Percentiles rank a stretch among this genome's conserved stretches.
phyloP scores from a whole-genome alignment of 2,329 filamentous ascomycete species.

The Nothomitra cinnamomea region DNA sequence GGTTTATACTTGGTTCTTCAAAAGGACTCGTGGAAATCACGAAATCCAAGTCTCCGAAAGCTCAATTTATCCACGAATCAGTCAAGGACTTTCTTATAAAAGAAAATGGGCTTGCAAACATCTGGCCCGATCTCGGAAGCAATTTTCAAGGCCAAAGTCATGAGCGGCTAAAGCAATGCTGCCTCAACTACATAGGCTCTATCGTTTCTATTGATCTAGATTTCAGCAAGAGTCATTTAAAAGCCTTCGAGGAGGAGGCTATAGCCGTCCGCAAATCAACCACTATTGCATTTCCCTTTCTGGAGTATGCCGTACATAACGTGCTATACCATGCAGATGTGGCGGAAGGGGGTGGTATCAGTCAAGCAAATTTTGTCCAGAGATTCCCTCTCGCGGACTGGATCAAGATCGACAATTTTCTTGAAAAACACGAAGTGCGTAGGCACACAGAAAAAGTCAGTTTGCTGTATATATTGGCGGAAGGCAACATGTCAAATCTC shows the following conservation, averaged over 20 bases:
- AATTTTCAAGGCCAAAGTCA: conserved; percentile 23
- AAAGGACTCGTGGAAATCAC: conserved; percentile 15
- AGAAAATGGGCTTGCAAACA: conserved; percentile 18
- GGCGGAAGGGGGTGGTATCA: conserved; percentile 16
- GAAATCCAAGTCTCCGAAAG: conserved; percentile 9
- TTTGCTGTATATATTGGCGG: conserved; percentile 23
- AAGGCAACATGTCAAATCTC: conserved; percentile 15
- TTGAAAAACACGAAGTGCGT: conserved; percentile 15
- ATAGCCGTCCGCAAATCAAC: conserved; percentile 11
- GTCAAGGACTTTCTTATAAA: conserved; percentile 20
- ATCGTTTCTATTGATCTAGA: conserved; percentile 9
- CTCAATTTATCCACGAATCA: conserved; percentile 19
- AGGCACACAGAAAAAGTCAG: conserved; percentile 14
- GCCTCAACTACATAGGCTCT: conserved; percentile 22
- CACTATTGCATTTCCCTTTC: conserved; percentile 24
- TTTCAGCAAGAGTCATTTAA: conserved; percentile 6
- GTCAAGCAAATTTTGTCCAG: conserved; percentile 19
- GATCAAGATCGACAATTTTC: conserved; percentile 18
- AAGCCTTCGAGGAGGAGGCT: conserved; percentile 9
- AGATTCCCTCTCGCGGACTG: conserved; percentile 16
- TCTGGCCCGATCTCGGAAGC: conserved; percentile 19
- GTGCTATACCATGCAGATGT: conserved; percentile 27
- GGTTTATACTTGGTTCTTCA: conserved; percentile 14
- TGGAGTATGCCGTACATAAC: conserved; percentile 28
- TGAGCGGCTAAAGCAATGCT: conserved; percentile 28